Evolutionary conservation across 2,329 filamentous ascomycete genomes (phyloP), one percentile per base, ranked within the genome.

Genomic region (Dactylellina drechsleri): DNA sequence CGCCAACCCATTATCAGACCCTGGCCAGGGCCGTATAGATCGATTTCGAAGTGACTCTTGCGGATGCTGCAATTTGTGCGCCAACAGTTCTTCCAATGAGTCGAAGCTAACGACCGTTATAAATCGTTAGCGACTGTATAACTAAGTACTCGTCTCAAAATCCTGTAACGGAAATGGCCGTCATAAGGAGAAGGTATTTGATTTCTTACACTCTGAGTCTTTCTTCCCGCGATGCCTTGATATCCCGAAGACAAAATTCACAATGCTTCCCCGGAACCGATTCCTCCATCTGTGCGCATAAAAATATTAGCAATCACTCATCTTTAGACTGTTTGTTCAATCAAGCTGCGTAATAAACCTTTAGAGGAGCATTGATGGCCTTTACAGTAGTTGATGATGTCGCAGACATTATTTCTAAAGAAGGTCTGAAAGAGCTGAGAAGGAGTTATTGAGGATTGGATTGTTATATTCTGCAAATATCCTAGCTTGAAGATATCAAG

Each of bases 1-100:
- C 18, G 57, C 6, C 28, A 66, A 73, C 5, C 68, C 68, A 45
- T 73, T 56, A 2, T 40, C 18, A 1, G 61, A 66, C 4, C 23
- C 68, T 40, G 68, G 60, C 68, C 68, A 73, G 12, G 52, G 61
- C 15, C 68, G 68, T 6, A 73, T 66, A 6, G 67, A 43, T 18
- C 67, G 67, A 23, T 47, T 41, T 18, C 40, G 56, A 16, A 66
- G 47, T 6, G 67, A 72, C 43, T 72, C 53, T n/a, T 18, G 23
- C 1, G 53, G 40, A 53, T 72, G 67, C 31, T 23, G 54, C 23
- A 18, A n/a, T 60, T 72, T 72, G 54, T 72, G 60, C 45, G 47
- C 26, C 31, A 59, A 36, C 12, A 72, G 47, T 28, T 72, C 54
- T 2, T 52, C 60, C 8, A 20, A n/a, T 4, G 47, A 40, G 4